Conservation (phyloP, 108 stramenopile genomes). For the Hondaea fermentalgiana region DNA sequence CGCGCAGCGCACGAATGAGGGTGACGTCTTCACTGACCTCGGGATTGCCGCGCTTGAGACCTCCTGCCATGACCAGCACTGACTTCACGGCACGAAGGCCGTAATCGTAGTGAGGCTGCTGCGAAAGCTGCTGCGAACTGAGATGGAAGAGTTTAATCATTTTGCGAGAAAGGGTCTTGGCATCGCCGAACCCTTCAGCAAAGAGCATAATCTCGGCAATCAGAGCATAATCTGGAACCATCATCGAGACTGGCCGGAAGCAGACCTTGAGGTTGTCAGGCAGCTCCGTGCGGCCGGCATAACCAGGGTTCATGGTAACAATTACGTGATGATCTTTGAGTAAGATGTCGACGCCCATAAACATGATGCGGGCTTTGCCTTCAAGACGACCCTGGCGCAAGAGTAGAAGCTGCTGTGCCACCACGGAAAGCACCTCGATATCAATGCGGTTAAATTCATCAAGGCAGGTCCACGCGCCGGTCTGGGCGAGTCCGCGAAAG, state of each 20-base stretch:
- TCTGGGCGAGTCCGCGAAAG: constrained; percentile 56
- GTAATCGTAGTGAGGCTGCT: constrained; percentile 64
- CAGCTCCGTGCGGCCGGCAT: constrained; percentile 59
- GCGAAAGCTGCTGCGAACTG: constrained; percentile 56
- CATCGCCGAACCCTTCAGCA: constrained; percentile 61
- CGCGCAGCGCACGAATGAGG: constrained; percentile 53
- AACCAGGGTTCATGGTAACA: constrained; percentile 63
- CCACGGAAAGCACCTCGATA: constrained; percentile 49
- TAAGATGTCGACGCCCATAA: constrained; percentile 51
- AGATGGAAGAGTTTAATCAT: constrained; percentile 62
- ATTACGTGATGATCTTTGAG: constrained; percentile 58
- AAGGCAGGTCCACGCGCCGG: constrained; percentile 53
- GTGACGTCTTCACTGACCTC: constrained; percentile 47
- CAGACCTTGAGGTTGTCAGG: constrained; percentile 55
- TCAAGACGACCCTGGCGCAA: constrained; percentile 49
- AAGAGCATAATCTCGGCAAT: constrained; percentile 63
- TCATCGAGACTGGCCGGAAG: constrained; percentile 57
- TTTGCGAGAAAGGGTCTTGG: constrained; percentile 55
- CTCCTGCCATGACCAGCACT: constrained; percentile 47
- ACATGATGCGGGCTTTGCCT: constrained; percentile 43
- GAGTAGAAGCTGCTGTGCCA: constrained; percentile 51
- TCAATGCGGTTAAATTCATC: constrained; percentile 60
- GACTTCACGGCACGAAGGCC: constrained; percentile 58
- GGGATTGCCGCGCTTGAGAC: constrained; percentile 40
- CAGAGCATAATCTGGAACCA: constrained; percentile 62